Percentiles rank a stretch among this genome's conserved stretches.
phyloP scores from a whole-genome alignment of 305 asterid species.

The Solanum hybrid region DNA sequence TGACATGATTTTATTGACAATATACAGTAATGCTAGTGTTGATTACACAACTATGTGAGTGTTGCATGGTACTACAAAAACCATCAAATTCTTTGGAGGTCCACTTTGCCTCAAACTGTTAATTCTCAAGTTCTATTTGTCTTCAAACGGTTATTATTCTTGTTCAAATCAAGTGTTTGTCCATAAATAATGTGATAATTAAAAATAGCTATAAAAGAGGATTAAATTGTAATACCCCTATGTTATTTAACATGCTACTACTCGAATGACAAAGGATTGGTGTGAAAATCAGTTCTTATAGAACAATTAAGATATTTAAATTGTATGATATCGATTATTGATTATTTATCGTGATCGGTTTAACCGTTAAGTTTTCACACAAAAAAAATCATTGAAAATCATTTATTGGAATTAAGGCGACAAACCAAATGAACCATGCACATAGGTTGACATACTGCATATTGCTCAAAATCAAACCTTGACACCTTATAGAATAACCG shows the following conservation, averaged over 20 bases:
- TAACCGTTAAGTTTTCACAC: neutral
- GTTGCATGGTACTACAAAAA: neutral
- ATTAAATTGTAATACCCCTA: neutral
- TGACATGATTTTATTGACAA: neutral
- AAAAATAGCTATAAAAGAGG: neutral
- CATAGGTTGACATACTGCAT: neutral
- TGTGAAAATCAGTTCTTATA: neutral
- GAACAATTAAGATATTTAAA: neutral
- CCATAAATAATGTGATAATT: neutral
- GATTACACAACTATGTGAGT: neutral
- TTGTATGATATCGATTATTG: neutral
- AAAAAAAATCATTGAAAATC: neutral
- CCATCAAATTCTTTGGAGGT: neutral
- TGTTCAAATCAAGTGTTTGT: neutral
- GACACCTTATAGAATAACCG: neutral
- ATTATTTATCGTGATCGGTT: neutral
- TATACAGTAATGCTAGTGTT: neutral
- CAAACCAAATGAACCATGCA: neutral
- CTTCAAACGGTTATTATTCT: neutral
- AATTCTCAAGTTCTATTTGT: neutral
- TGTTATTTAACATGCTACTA: neutral
- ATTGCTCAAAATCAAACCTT: neutral
- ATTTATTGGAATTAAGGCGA: neutral
- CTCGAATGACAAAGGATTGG: neutral
- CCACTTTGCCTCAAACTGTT: neutral